Evolutionary conservation across 2,329 filamentous ascomycete genomes (phyloP).

Genomic region (Lachnellula hyalina): DNA sequence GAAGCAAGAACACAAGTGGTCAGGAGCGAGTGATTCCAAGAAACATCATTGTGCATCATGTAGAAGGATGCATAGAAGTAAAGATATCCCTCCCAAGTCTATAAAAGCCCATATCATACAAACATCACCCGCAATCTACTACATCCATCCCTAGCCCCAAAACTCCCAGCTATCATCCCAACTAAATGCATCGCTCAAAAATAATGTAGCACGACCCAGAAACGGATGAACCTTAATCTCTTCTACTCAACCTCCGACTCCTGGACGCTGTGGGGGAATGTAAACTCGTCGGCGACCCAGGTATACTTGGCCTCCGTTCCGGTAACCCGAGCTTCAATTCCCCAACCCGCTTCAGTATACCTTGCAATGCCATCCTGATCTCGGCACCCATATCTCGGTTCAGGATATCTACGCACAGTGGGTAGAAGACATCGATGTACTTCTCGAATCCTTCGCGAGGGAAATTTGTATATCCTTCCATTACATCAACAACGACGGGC

Average conservation of each 20-base stretch:
- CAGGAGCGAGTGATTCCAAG: neutral
- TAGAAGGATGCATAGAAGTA: neutral
- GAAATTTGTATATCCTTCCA: constrained; percentile 88
- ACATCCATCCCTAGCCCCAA: no score
- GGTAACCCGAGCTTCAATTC: constrained; percentile 58
- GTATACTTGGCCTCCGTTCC: constrained; percentile 11
- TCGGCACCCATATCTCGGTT: constrained; percentile 76
- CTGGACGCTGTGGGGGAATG: constrained; percentile 13
- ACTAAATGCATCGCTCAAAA: no score
- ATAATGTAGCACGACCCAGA: no score
- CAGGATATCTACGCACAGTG: constrained; percentile 76
- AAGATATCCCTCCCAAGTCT: neutral
- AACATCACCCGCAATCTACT: neutral
- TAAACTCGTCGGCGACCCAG: constrained; percentile 20
- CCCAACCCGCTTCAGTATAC: constrained; percentile 74
- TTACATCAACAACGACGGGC: constrained; percentile 91
- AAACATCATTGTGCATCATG: neutral
- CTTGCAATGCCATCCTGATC: constrained; percentile 70
- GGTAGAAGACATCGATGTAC: constrained; percentile 80
- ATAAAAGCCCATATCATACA: neutral
- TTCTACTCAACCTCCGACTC: constrained; percentile 16
- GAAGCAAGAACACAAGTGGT: no score
- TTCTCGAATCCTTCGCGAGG: constrained; percentile 72
- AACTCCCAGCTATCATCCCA: no score
- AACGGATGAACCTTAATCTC: constrained; percentile 3